Evolutionary conservation across 2,329 filamentous ascomycete genomes (phyloP).

Genomic region (Fusarium euwallaceae): DNA sequence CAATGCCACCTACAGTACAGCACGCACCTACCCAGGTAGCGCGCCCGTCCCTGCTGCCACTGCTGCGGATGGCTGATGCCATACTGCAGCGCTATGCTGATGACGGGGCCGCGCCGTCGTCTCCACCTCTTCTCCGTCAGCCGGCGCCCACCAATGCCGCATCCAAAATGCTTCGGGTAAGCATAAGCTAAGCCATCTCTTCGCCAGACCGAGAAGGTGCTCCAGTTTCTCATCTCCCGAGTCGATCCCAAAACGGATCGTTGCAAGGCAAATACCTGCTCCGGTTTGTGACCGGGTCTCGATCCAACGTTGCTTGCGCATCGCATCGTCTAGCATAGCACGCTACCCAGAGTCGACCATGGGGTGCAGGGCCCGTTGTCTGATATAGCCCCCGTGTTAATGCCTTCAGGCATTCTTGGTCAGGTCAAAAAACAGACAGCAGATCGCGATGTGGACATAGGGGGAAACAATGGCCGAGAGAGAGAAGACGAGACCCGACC

Average conservation of each 20-base stretch:
- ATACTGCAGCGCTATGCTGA: slow-evolving; percentile 37
- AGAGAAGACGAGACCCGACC: slow-evolving; percentile 27
- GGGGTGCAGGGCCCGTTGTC: slow-evolving; percentile 25
- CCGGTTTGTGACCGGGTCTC: slow-evolving; percentile 36
- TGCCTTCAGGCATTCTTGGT: slow-evolving; percentile 23
- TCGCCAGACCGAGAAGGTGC: slow-evolving; percentile 38
- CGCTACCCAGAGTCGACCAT: slow-evolving; percentile 9
- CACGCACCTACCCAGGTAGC: slow-evolving; percentile 14
- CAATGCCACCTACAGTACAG: neutral
- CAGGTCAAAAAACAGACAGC: neutral
- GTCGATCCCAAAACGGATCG: slow-evolving; percentile 37
- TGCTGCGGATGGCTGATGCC: slow-evolving; percentile 32
- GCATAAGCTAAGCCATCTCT: slow-evolving; percentile 45
- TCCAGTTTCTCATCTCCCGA: slow-evolving; percentile 43
- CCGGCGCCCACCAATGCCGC: slow-evolving; percentile 40
- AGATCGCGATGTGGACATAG: slow-evolving; percentile 19
- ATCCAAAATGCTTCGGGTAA: slow-evolving; percentile 44
- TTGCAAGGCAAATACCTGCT: slow-evolving; percentile 25
- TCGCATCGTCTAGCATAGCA: slow-evolving; percentile 15
- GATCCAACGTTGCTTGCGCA: slow-evolving; percentile 22
- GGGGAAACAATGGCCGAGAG: slow-evolving; percentile 17
- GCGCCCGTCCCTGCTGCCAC: slow-evolving; percentile 24
- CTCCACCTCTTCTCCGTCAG: slow-evolving; percentile 44
- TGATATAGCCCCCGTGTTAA: slow-evolving; percentile 39
- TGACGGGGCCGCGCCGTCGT: slow-evolving; percentile 38